Evolutionary conservation across 202 grass and related monocot species (phyloP), one percentile per base, ranked within the genome.

Genomic region (Schoenoplectus tabernaemontani): DNA sequence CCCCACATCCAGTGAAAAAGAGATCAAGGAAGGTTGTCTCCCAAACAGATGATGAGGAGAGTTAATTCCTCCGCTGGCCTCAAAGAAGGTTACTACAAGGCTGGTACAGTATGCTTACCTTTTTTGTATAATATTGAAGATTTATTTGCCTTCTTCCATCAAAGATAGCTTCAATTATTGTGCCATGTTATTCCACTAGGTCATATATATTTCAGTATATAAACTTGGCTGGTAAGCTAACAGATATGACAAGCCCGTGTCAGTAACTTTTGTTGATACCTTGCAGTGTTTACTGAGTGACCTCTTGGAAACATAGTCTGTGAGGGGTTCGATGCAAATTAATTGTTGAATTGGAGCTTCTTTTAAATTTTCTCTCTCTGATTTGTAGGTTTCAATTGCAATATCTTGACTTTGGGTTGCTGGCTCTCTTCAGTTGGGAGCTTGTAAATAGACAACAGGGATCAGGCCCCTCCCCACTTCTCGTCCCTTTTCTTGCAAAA

Each of bases 1-100:
- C 83, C 71, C 82, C 81, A 3, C 83, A 76, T 74, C 81, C 83
- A n/a, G 78, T 88, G 83, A 82, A 89, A 61, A 87, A 42, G 32
- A 85, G 11, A 58, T 64, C 77, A 77, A 83, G 80, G 56, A 86
- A 89, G 28, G 33, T 66, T 91, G 70, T 81, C 74, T 59, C 79
- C 69, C 82, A 89, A 77, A 89, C 83, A 56, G 89, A 95, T 38
- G 89, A 95, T 12, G 92, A 91, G 23, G 89, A 91, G 73, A 81
- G 78, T 73, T 95, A 71, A 88, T 75, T 54, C 47, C 26, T 54
- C 36, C 46, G 53, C 28, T 70, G 41, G 48, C 36, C 62, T 42
- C 36, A 12, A 54, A 47, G 47, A 54, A 75, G 26, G 47, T 19
- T n/a, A 20, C 70, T 9, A 36, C 70, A 54, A 53, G n/a, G n/a